Evolutionary conservation across 2,329 filamentous ascomycete genomes (phyloP), one percentile per base, ranked within the genome.

Genomic region (Massarina eburnea): DNA sequence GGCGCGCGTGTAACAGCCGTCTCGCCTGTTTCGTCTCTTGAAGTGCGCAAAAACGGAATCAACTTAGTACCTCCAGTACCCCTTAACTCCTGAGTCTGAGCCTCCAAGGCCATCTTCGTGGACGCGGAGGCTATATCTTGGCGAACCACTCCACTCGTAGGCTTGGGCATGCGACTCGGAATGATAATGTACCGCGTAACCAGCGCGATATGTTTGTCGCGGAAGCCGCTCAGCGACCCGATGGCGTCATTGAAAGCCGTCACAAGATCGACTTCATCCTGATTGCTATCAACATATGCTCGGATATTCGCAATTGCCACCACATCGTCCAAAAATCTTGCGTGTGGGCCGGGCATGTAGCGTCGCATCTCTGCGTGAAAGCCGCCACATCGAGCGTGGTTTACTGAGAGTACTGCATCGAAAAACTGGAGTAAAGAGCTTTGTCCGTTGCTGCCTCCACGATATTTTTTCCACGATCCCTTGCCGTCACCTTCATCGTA

Each of bases 391-490:
- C 75, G 67, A 4, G 68, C 58, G 52, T 81, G 78, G 22, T 75
- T 68, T 15, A 80, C 74, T 0, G 75, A 76, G 2, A 81, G 69
- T 2, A 76, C 74, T 6, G 77, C 75, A 51, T 81, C 78, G 46
- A 79, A 77, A 17, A 79, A 75, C 39, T 80, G 78, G 3, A 81
- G 71, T 36, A 81, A 51, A 0, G 77, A 79, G 59, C 76, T 80
- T 53, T 80, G 78, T 0, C 76, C 78, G 53, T 81, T 81, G 50
- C 77, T 80, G 0, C 78, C 78, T 2, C 78, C 78, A 24, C 76
- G 74, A 46, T 78, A 76, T 39, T 77, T 73, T 17, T 70, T 67
- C 76, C 76, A 80, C 10, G 73, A 61, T 1, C 76, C 77, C 29
- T 70, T 68, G 0, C 74, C 75, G 7, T 75, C 55, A 3, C 76